These are phyloP conservation scores for Apocynum venetum DNA, from an alignment of 257 asterid species.

Conservation along the genomic window DNA sequence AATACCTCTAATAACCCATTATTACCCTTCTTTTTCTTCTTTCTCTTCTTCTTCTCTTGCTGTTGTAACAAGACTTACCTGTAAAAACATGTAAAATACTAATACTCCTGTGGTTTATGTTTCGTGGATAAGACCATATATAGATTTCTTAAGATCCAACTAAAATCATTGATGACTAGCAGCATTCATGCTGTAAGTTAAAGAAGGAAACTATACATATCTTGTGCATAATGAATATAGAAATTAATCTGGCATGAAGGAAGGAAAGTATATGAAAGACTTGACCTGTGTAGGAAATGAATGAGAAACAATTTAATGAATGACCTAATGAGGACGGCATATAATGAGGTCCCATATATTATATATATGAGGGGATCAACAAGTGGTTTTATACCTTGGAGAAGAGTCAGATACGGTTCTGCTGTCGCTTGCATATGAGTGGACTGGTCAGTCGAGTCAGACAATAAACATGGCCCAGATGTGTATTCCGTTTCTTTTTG, in stretches of 20 bases:
- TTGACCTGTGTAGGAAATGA: too few relatives aligned
- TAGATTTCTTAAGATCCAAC: too few relatives aligned
- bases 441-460: not conserved
- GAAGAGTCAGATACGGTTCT: not conserved
- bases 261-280: not conserved
- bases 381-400: not conserved
- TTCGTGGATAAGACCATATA: too few relatives aligned
- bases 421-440: not conserved
- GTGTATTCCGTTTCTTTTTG: too few relatives aligned
- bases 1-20: conserved; percentile 10
- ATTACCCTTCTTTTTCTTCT: not conserved
- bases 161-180: too few relatives aligned
- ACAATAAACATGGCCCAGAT: not conserved
- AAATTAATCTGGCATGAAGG: too few relatives aligned
- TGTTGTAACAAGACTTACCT: too few relatives aligned
- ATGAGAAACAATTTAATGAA: not conserved
- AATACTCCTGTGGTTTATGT: too few relatives aligned
- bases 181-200: too few relatives aligned
- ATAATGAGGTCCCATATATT: not conserved
- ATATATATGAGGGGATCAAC: not conserved
- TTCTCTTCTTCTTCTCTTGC: too few relatives aligned
- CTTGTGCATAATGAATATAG: not conserved
- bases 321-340: conserved; percentile 1
- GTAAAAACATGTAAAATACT: too few relatives aligned
- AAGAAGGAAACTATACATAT: not conserved